Base-by-base conservation (phyloP, 768 basidiomycete species). In the Macrolepiota dolichaula region DNA sequence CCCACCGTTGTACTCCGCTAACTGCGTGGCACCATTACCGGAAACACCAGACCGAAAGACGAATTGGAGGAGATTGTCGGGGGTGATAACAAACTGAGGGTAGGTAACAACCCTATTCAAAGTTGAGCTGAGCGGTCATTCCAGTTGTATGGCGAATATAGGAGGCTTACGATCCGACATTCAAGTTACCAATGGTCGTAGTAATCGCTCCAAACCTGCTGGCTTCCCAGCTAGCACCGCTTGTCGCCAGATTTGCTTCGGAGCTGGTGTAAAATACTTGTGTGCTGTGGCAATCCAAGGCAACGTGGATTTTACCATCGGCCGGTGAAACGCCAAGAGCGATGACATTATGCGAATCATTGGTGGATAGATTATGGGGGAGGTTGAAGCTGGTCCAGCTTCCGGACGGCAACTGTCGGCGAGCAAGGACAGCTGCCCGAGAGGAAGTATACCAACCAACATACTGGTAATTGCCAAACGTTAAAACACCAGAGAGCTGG, bases 21-120 rank as follows among this genome's bases (percentile, higher is more conserved):
- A 71, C 61, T 81, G 80, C 11, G 77, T 79, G 13, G 76, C 77
- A 4, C 80, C 80, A 38, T 81, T 76, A 0, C 79, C 80, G 51
- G 80, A 80, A 9, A 81, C 71, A 6, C 79, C 80, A 36, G 78
- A 73, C 15, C 80, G 77, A 66, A 76, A 81, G 17, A 81, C 79
- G 49, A 81, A 79, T 67, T 81, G 80, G 9, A 81, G 71, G 51
- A 73, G 70, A 67, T 81, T 81, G 58, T 76, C 73, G 22, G 80
- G 74, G 17, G 78, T 79, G 24, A 81, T 61, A 17, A 81, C 79
- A 65, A 80, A 81, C 62, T 80, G 79, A 9, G 79, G 79, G 62
- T 81, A 81, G 1, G 79, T 81, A 50, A 81, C 68, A 1, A 69
- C 71, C 36, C 78, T 81, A 13, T 22, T 37, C 35, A 62, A 44